Evolutionary conservation across 331 rosid species (phyloP).

Genomic region (Spiraea crenata): DNA sequence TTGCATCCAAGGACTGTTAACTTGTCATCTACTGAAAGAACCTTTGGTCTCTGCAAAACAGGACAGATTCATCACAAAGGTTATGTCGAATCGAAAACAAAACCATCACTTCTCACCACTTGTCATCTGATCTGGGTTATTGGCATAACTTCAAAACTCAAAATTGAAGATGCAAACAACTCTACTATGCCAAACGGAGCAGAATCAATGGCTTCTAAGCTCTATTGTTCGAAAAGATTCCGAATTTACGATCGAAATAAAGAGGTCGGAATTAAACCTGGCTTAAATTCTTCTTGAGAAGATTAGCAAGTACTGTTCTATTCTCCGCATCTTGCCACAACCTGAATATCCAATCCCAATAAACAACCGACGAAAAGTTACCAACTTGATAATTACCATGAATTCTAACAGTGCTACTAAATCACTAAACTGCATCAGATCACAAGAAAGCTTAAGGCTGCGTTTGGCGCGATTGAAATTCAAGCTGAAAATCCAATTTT

Average conservation of each 20-base stretch:
- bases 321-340: slow-evolving; percentile 99
- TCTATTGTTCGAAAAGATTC: not conserved
- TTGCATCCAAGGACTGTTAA: slow-evolving; percentile 81
- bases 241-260: not conserved
- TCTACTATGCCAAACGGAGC: not conserved
- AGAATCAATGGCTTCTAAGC: not conserved
- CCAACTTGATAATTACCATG: not conserved
- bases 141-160: not conserved
- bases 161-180: not conserved
- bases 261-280: slow-evolving; percentile 45
- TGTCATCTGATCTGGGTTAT: not conserved
- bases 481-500: not conserved
- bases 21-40: slow-evolving; percentile 88
- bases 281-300: slow-evolving; percentile 61
- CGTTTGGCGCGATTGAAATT: not conserved
- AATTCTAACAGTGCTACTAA: not conserved
- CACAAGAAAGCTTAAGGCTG: not conserved
- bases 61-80: slow-evolving; percentile 2
- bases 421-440: slow-evolving; percentile 4
- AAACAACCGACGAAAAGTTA: not conserved
- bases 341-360: slow-evolving; percentile 39
- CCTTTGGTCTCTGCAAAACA: slow-evolving; percentile 65
- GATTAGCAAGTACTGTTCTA: slow-evolving; percentile 63
- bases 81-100: not conserved
- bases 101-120: not conserved